phyloP scores from a whole-genome alignment of 192 early-diverging fungal genomes.

The Linnemannia schmuckeri region DNA sequence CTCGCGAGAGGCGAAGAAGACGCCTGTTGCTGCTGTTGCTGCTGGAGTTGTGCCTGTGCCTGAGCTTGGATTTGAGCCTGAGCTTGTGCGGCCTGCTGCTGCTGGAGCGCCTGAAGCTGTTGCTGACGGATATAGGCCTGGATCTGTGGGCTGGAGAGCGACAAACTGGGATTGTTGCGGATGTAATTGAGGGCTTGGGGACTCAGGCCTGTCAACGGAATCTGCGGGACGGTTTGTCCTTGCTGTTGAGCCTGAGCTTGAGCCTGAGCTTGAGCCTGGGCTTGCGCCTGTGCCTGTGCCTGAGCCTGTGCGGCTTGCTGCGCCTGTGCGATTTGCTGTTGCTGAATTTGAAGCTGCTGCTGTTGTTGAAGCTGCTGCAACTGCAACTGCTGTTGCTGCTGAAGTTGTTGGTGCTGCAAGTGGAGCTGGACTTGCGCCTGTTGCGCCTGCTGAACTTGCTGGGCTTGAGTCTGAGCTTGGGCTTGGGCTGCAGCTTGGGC shows the following conservation, averaged over 20 bases:
- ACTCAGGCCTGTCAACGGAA: slow-evolving; percentile 21
- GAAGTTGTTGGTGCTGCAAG: slow-evolving; percentile 39
- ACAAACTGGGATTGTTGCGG: slow-evolving; percentile 23
- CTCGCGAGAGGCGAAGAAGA: slow-evolving; percentile 45
- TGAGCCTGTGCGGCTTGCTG: slow-evolving; percentile 38
- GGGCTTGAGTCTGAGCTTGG: slow-evolving; percentile 32
- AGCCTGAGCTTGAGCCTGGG: slow-evolving; percentile 37
- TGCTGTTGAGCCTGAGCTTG: slow-evolving; percentile 21
- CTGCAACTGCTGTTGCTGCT: slow-evolving; percentile 42
- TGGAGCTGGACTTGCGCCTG: slow-evolving; percentile 36
- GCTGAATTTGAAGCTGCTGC: slow-evolving; percentile 41
- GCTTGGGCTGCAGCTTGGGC: slow-evolving; percentile 23
- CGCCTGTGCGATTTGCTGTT: slow-evolving; percentile 35
- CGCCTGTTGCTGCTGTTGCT: slow-evolving; percentile 55
- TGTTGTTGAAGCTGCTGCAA: slow-evolving; percentile 45
- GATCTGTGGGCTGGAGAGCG: slow-evolving; percentile 32
- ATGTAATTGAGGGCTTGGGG: slow-evolving; percentile 35
- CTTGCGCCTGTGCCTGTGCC: slow-evolving; percentile 28
- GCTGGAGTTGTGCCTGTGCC: slow-evolving; percentile 27
- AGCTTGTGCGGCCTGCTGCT: slow-evolving; percentile 26
- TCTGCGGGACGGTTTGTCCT: slow-evolving; percentile 33
- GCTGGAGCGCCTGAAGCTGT: slow-evolving; percentile 29
- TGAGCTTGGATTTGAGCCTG: slow-evolving; percentile 22
- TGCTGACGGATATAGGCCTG: slow-evolving; percentile 27
- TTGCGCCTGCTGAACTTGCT: slow-evolving; percentile 17